phyloP scores from a whole-genome alignment of 2,329 filamentous ascomycete genomes.

The Paecilomyces variotii region DNA sequence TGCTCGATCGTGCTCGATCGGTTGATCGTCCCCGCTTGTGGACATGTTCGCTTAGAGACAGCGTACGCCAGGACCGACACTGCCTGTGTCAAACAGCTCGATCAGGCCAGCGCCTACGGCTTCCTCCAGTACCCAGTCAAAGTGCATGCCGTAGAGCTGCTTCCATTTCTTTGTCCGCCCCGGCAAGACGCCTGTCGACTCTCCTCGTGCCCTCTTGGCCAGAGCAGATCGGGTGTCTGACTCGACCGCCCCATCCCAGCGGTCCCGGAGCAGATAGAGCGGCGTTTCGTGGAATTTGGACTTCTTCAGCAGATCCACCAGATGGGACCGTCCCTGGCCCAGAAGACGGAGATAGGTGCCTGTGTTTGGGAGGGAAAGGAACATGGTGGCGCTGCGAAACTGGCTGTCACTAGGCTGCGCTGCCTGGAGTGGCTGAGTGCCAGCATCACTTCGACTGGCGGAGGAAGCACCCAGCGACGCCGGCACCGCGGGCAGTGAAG shows the following conservation, averaged over 20 bases:
- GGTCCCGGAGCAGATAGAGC: constrained; percentile 46
- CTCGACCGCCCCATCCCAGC: constrained; percentile 56
- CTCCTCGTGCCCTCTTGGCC: constrained; percentile 48
- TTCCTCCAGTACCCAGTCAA: constrained; percentile 55
- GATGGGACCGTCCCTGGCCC: constrained; percentile 45
- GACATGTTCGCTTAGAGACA: constrained; percentile 16
- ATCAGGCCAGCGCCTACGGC: constrained; percentile 53
- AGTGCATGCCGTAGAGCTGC: constrained; percentile 50
- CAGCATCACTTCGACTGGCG: constrained; percentile 19
- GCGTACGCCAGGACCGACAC: constrained; percentile 49
- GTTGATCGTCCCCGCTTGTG: not conserved
- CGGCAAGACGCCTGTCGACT: constrained; percentile 47
- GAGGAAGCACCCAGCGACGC: constrained; percentile 11
- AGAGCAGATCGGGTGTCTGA: constrained; percentile 35
- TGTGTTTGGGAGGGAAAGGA: constrained; percentile 52
- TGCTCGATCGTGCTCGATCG: not conserved
- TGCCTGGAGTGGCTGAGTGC: constrained; percentile 1
- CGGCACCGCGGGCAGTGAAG: constrained; percentile 29
- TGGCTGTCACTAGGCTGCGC: constrained; percentile 2
- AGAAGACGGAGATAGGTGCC: constrained; percentile 54
- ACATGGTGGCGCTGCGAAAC: constrained; percentile 28
- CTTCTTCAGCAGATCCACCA: constrained; percentile 46
- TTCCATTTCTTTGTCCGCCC: constrained; percentile 58
- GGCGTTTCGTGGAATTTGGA: constrained; percentile 48
- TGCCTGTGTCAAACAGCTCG: constrained; percentile 57